These are phyloP conservation scores for Tothia fuscella DNA, from an alignment of 2,329 filamentous ascomycete genomes.

Conservation along the genomic window DNA sequence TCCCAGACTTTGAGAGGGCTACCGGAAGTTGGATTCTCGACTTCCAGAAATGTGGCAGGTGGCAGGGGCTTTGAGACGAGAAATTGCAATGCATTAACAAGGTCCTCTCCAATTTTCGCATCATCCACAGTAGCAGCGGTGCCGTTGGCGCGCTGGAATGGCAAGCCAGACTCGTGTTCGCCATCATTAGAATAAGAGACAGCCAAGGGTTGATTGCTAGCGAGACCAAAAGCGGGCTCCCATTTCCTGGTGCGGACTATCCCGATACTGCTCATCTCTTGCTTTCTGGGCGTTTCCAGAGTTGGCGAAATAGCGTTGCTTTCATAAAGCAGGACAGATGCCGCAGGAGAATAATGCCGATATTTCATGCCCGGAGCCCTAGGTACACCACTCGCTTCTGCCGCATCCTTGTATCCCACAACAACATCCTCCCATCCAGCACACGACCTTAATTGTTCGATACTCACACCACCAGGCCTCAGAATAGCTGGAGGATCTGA, in stretches of 20 bases:
- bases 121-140: neutral
- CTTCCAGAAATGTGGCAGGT: neutral
- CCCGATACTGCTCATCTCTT: neutral
- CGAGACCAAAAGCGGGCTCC: neutral
- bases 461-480: conserved; percentile 73
- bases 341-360: conserved; percentile 89
- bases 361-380: conserved; percentile 98
- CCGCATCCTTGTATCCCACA: conserved; percentile 67
- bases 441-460: conserved; percentile 64
- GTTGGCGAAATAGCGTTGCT: conserved; percentile 11
- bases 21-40: neutral
- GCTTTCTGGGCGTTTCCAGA: neutral
- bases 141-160: neutral
- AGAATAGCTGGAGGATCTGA: conserved; percentile 70
- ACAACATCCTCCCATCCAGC: conserved; percentile 70
- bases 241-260: conserved; percentile 8
- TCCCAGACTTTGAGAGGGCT: conserved; percentile 41
- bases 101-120: neutral
- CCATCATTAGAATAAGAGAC: too few relatives aligned
- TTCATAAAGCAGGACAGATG: conserved; percentile 75
- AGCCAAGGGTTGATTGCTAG: too few relatives aligned
- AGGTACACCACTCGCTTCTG: conserved; percentile 44
- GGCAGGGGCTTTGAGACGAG: conserved; percentile 8
- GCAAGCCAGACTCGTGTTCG: neutral
- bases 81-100: neutral